A percentile compares a stretch with the other conserved stretches of the same genome.
phyloP scores from a whole-genome alignment of 2,329 filamentous ascomycete genomes.

The Alternaria tenuissima region DNA sequence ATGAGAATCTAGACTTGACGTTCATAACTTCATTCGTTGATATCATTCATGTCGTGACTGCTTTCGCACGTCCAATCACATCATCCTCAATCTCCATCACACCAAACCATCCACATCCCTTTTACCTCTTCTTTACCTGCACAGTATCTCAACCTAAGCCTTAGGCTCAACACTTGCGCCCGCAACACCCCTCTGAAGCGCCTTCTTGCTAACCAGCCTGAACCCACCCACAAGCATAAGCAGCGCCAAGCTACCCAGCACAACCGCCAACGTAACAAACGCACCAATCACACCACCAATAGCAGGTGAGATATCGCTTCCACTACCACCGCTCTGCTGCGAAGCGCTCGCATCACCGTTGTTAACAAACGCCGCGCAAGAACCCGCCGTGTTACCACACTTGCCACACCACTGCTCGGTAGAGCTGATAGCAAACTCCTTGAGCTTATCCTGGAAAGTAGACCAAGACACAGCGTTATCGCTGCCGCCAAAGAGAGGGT shows the following conservation, averaged over 20 bases:
- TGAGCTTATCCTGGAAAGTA: conserved; percentile 71
- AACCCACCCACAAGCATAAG: conserved; percentile 65
- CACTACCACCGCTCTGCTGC: conserved; percentile 30
- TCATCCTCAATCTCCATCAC: too few species aligned
- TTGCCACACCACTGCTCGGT: conserved; percentile 74
- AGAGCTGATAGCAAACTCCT: conserved; percentile 71
- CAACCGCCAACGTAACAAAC: conserved; percentile 71
- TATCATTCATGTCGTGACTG: background rate
- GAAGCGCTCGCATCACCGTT: conserved; percentile 10
- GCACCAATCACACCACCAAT: conserved; percentile 85
- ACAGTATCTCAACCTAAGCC: conserved; percentile 15
- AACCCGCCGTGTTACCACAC: conserved; percentile 76
- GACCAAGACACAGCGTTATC: conserved; percentile 69
- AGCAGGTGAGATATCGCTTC: conserved; percentile 66
- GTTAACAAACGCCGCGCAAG: conserved; percentile 63
- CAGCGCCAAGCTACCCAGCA: conserved; percentile 63
- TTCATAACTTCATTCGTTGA: background rate
- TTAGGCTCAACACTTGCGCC: conserved; percentile 13
- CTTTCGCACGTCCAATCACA: too few species aligned
- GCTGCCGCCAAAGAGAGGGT: conserved; percentile 67
- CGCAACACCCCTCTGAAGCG: conserved; percentile 26
- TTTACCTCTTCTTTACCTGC: too few species aligned
- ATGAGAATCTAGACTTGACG: background rate
- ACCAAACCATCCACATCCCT: too few species aligned
- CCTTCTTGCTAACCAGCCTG: conserved; percentile 66